These are phyloP conservation scores for Solidago caesia DNA, from an alignment of 129 eudicot species.

Conservation along the genomic window DNA sequence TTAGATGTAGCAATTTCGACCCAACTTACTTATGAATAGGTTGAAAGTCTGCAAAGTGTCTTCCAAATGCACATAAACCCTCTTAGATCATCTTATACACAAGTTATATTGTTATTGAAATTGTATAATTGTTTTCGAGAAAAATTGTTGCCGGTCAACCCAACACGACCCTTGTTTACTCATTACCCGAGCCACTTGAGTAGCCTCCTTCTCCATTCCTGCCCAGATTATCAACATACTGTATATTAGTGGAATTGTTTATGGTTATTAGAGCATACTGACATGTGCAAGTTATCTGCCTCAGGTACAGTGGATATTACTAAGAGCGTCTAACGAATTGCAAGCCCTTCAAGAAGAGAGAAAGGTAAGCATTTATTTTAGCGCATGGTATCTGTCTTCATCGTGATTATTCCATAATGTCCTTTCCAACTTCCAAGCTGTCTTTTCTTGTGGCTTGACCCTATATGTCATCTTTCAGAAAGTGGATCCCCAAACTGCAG, in stretches of 20 bases:
- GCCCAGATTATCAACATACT: slow-evolving; percentile 36
- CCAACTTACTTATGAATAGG: not conserved
- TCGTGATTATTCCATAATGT: not conserved
- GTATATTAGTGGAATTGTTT: not conserved
- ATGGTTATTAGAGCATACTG: not conserved
- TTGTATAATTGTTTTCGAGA: not conserved
- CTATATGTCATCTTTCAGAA: slow-evolving; percentile 41
- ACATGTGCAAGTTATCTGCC: slow-evolving; percentile 5
- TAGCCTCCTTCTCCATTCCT: not conserved
- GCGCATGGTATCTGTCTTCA: not conserved
- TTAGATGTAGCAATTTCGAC: not conserved
- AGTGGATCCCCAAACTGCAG: slow-evolving; percentile 81
- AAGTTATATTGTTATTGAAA: not conserved
- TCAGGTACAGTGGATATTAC: slow-evolving; percentile 79
- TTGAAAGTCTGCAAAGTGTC: not conserved
- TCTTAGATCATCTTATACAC: not conserved
- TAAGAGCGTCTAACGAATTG: slow-evolving; percentile 72
- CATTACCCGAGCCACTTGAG: not conserved
- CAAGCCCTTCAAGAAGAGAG: slow-evolving; percentile 93
- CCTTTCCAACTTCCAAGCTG: not conserved
- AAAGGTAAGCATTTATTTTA: slow-evolving; percentile 43
- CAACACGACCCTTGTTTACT: not conserved
- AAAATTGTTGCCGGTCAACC: not conserved
- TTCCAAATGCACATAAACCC: not conserved
- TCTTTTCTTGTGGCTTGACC: slow-evolving; percentile 3